Conservation (phyloP, 78 protist genomes). For the Dictyostelium intermedium region DNA sequence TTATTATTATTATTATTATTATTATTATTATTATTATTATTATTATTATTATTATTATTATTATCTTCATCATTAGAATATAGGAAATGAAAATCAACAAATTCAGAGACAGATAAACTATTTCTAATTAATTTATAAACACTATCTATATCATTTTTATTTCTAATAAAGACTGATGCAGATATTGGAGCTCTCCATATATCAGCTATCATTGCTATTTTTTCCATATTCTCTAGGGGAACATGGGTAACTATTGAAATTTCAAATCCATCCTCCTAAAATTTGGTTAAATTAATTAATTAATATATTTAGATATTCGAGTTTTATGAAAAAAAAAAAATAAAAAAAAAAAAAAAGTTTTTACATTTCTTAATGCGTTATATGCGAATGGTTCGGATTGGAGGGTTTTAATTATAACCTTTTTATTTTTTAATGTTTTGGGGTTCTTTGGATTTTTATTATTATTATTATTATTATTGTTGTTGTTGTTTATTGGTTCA, state of each 20-base stretch:
- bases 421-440: neutral
- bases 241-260: conserved; percentile 43
- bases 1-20: neutral
- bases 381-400: neutral
- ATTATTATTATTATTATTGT: too few species aligned
- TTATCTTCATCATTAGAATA: neutral
- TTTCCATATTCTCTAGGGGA: conserved; percentile 24
- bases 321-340: neutral
- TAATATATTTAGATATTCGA: neutral
- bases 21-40: neutral
- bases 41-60: neutral
- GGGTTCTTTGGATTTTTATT: neutral
- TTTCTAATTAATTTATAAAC: neutral
- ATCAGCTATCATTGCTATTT: conserved; percentile 39
- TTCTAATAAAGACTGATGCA: conserved; percentile 11
- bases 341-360: neutral
- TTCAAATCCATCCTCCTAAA: neutral
- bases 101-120: neutral
- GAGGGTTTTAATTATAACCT: neutral
- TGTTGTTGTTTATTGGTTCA: neutral
- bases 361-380: neutral
- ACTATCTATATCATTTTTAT: neutral
- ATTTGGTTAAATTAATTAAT: too few species aligned
- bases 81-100: conserved; percentile 45
- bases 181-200: conserved; percentile 65